Base-by-base conservation (phyloP, 495 filamentous ascomycete genomes). In the Trichoderma virens region DNA sequence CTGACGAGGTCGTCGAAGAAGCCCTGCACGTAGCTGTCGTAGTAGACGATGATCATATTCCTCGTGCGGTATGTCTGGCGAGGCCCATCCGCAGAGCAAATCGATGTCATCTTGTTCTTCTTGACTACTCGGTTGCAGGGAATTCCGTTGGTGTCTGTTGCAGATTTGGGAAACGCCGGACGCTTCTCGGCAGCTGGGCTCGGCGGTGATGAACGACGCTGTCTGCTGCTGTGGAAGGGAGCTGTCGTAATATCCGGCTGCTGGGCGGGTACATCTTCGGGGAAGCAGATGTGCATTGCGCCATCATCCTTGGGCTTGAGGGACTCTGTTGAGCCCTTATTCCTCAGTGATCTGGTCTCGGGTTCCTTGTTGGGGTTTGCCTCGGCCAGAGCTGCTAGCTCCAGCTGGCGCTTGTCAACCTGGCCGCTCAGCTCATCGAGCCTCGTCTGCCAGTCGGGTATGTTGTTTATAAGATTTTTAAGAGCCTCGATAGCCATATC, bases 11-110 rank as follows among this genome's bases (percentile, higher is more conserved):
- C 79, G 71, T 96, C 92, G 65, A 97, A 90, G 6, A 84, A 81
- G 38, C 85, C 82, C 70, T 97, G 92, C 13, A 92, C 88, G 64
- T 90, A 86, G 68, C 89, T 89, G 71, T 97, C 92, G 73, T 96
- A 97, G 72, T 92, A 90, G 47, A 97, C 88, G 31, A 93, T 86
- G 63, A 95, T 86, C 83, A 91, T 92, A 65, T 84, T 86, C 63
- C 89, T 83, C 14, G 84, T 87, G 63, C 90, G 86, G 71, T 88
- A 90, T 79, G 71, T 80, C 54, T 69, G 84, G 64, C 68, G 76
- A 67, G 60, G 74, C 67, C 67, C 70, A 65, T 83, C 79, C 47
- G 70, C 78, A 35, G 84, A 87, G 28, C 82, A 70, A 65, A 86
- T 74, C 8, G 86, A 88, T 13, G 80, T 80, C 11, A 84, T 84